phyloP scores from a whole-genome alignment of 805 yeast genomes.

The Candida fluviatilis region DNA sequence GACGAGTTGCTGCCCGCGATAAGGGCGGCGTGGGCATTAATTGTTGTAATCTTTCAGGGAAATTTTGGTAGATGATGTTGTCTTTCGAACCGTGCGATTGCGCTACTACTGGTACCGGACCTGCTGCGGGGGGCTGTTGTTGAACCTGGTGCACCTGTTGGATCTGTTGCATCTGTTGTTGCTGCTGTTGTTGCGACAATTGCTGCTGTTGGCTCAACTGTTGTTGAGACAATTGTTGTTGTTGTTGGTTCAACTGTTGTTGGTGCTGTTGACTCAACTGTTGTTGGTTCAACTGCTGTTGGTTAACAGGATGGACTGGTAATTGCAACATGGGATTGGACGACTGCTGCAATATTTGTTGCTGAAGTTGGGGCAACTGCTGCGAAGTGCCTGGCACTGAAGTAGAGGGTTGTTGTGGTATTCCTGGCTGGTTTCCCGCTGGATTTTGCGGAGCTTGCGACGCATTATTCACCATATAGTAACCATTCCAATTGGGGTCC shows the following conservation, averaged over 20 bases:
- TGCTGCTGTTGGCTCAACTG: constrained; percentile 3
- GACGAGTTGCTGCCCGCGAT: constrained; percentile 36
- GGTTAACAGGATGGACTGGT: constrained; percentile 11
- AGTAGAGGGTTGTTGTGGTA: constrained; percentile 7
- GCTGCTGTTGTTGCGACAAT: constrained; percentile 7
- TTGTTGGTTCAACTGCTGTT: constrained; percentile 2
- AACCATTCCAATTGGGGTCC: constrained; percentile 4
- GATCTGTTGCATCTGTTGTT: constrained; percentile 7
- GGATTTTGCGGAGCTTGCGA: background rate
- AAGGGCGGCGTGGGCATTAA: constrained; percentile 49
- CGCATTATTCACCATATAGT: constrained; percentile 1
- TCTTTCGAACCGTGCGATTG: constrained; percentile 4
- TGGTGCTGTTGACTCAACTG: constrained; percentile 3
- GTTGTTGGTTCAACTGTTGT: constrained; percentile 7
- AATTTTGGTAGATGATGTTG: constrained; percentile 16
- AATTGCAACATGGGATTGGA: constrained; percentile 6
- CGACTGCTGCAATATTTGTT: constrained; percentile 8
- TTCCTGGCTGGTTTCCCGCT: constrained; percentile 4
- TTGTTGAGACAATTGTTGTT: constrained; percentile 1
- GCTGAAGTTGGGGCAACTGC: constrained; percentile 4
- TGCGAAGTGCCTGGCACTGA: constrained; percentile 4
- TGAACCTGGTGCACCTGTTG: constrained; percentile 6
- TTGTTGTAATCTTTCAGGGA: constrained; percentile 24
- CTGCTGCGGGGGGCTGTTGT: constrained; percentile 5
- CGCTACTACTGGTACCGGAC: constrained; percentile 7